Evolutionary conservation across 495 filamentous ascomycete genomes (phyloP).

Genomic region (Xylaria intraflava): DNA sequence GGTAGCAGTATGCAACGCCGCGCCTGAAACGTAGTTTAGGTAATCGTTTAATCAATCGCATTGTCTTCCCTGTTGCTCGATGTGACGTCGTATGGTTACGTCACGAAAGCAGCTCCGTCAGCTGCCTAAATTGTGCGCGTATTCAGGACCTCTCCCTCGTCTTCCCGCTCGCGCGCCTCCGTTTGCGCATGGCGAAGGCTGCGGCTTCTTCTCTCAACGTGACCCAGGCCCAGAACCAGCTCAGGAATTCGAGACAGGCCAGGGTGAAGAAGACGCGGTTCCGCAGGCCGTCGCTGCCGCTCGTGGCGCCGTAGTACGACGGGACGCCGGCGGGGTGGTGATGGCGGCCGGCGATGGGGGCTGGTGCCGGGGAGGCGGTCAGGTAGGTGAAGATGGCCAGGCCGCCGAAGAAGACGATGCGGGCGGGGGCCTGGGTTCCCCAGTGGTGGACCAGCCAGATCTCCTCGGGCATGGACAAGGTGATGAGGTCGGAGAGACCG

Average conservation of each 20-base stretch:
- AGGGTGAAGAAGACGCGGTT: conserved; percentile 78
- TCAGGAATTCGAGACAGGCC: conserved; percentile 74
- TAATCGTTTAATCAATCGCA: no score
- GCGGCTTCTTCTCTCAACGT: conserved; percentile 47
- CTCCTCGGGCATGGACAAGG: conserved; percentile 65
- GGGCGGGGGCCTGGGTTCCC: conserved; percentile 62
- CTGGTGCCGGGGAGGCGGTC: conserved; percentile 31
- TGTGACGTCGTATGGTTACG: no score
- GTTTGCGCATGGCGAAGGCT: conserved; percentile 30
- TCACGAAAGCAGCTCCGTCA: no score
- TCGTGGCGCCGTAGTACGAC: conserved; percentile 18
- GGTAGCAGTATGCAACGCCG: no score
- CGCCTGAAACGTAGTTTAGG: no score
- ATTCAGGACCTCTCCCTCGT: conserved; percentile 9
- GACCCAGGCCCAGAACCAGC: conserved; percentile 77
- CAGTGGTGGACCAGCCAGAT: conserved; percentile 55
- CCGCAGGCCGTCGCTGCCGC: conserved; percentile 56
- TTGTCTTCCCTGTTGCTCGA: no score
- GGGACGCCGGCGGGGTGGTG: conserved; percentile 15
- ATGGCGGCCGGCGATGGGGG: no score
- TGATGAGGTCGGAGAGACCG: conserved; percentile 66
- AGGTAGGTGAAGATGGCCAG: conserved; percentile 66
- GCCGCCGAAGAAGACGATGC: conserved; percentile 58
- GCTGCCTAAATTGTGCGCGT: no score
- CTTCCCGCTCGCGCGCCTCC: conserved; percentile 25